Evolutionary conservation across 306 rosid species (phyloP).

Genomic region (Clitoria ternatea): DNA sequence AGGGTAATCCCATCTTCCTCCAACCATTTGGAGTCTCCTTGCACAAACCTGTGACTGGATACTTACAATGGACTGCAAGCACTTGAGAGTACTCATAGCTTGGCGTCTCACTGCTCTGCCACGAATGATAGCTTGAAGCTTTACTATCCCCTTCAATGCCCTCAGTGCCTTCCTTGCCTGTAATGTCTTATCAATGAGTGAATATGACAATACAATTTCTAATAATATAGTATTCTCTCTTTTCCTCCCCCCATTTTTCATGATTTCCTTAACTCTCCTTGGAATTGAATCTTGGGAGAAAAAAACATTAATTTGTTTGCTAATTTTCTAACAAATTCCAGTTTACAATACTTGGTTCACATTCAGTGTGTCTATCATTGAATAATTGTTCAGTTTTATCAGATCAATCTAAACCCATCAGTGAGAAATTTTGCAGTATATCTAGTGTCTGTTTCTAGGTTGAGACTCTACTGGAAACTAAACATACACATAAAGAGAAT

Average conservation of each 20-base stretch:
- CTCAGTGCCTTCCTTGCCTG: slow-evolving; percentile 89
- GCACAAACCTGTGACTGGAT: slow-evolving; percentile 72
- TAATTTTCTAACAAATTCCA: background rate
- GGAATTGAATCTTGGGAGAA: background rate
- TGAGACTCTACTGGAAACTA: too few species aligned
- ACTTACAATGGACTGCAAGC: slow-evolving; percentile 83
- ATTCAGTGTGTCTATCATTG: background rate
- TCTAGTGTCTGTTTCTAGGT: too few species aligned
- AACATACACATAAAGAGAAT: too few species aligned
- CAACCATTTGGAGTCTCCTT: slow-evolving; percentile 54
- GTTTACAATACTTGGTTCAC: background rate
- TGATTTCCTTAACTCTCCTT: background rate
- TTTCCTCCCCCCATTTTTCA: background rate
- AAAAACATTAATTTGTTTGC: too few species aligned
- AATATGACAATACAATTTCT: background rate
- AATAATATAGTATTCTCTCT: background rate
- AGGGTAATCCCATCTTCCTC: slow-evolving; percentile 31
- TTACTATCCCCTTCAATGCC: slow-evolving; percentile 94
- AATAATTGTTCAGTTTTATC: too few species aligned
- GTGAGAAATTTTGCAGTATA: background rate
- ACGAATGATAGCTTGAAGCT: slow-evolving; percentile 88
- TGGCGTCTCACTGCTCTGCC: slow-evolving; percentile 94
- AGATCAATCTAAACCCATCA: background rate
- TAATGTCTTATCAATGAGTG: slow-evolving; percentile 10
- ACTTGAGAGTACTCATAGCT: slow-evolving; percentile 72